Conservation (phyloP, 768 basidiomycete species). For the Amanita exitialis region DNA sequence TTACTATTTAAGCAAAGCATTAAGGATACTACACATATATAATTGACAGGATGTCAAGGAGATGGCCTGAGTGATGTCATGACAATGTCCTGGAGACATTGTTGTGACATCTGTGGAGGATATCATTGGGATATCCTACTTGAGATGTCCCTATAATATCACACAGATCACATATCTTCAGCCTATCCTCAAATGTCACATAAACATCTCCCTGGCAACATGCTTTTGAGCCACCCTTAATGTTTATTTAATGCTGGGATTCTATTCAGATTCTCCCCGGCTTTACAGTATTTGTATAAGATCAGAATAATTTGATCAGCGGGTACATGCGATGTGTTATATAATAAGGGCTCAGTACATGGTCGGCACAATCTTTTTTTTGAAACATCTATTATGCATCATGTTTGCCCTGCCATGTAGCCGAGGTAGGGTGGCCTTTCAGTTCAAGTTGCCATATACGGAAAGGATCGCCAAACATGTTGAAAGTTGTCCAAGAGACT, state of each 20-base stretch:
- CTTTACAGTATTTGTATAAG: slow-evolving; percentile 2
- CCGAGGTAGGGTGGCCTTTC: too few species aligned
- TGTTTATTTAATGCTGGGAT: not conserved
- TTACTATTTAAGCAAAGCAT: not conserved
- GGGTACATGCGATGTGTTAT: not conserved
- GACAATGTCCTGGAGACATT: not conserved
- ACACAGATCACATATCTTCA: not conserved
- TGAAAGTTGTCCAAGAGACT: too few species aligned
- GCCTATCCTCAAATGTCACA: not conserved
- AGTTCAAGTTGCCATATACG: too few species aligned
- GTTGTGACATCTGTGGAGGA: not conserved
- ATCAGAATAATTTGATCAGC: not conserved
- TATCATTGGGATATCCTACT: not conserved
- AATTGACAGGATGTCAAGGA: not conserved
- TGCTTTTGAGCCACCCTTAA: not conserved
- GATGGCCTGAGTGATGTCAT: not conserved
- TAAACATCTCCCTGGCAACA: not conserved
- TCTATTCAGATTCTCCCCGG: not conserved
- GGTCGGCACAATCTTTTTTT: not conserved
- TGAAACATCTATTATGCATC: not conserved
- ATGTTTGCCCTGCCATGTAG: not conserved
- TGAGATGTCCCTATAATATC: not conserved
- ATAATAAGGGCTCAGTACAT: not conserved
- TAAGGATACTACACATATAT: not conserved
- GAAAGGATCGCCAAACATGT: too few species aligned